Conservation (phyloP, 2,329 filamentous ascomycete species). For the Metarhizium humberi region DNA sequence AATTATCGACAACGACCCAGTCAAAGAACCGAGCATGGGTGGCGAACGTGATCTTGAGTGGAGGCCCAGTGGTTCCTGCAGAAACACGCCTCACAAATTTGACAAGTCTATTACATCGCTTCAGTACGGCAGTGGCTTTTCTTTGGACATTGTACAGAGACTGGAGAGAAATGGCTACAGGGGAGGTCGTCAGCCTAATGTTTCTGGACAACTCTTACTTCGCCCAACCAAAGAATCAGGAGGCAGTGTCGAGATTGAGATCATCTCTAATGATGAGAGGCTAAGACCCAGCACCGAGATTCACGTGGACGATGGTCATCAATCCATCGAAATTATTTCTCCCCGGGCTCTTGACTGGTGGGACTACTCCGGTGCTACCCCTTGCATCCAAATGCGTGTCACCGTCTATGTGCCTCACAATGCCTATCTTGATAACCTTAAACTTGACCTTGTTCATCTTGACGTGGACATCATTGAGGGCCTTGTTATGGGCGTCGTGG, state of each 20-base stretch:
- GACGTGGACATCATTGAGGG: conserved; percentile 30
- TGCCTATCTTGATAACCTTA: conserved; percentile 27
- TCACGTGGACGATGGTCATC: conserved; percentile 18
- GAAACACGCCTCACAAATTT: conserved; percentile 13
- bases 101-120: conserved; percentile 13
- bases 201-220: conserved; percentile 37
- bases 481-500: conserved; percentile 24
- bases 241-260: conserved; percentile 34
- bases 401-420: conserved; percentile 37
- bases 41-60: conserved; percentile 15
- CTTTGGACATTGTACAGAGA: conserved; percentile 32
- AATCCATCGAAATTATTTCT: conserved; percentile 29
- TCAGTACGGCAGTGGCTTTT: conserved; percentile 24
- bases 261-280: conserved; percentile 33
- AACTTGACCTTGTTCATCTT: conserved; percentile 28
- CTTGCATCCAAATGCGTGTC: conserved; percentile 38
- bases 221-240: conserved; percentile 25
- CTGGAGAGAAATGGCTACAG: conserved; percentile 12
- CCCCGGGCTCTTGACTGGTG: conserved; percentile 27
- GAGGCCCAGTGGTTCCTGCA: conserved; percentile 17
- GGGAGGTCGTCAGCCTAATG: conserved; percentile 20
- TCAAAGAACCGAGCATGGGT: conserved; percentile 13
- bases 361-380: conserved; percentile 13
- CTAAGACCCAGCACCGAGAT: conserved; percentile 26
- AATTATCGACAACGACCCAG: conserved; percentile 14